Percentiles rank a stretch among this genome's conserved stretches.
Evolutionary conservation across 306 rosid genomes (phyloP).

Genomic region (Rosa chinensis): DNA sequence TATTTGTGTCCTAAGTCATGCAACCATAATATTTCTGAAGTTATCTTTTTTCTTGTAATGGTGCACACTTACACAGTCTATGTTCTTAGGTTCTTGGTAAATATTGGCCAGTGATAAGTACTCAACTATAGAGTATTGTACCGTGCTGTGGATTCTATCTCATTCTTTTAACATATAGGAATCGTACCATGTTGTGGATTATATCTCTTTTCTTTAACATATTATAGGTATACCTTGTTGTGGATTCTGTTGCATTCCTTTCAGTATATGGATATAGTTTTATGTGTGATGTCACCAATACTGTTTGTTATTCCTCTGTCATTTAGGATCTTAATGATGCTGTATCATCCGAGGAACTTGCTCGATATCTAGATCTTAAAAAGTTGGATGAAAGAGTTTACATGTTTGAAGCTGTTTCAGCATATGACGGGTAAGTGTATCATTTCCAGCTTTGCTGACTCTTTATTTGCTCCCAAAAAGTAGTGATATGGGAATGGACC

Average conservation of each 20-base stretch:
- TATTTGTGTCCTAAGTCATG: neutral
- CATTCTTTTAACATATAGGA: neutral
- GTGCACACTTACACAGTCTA: neutral
- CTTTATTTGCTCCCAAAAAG: neutral
- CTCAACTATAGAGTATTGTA: neutral
- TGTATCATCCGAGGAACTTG: conserved; percentile 80
- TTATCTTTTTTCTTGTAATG: neutral
- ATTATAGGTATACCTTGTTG: neutral
- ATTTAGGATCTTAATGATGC: conserved; percentile 78
- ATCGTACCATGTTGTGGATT: neutral
- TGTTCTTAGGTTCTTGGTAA: neutral
- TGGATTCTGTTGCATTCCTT: neutral
- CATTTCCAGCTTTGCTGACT: neutral
- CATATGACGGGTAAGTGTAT: conserved; percentile 76
- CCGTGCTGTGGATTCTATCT: neutral
- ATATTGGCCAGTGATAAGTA: neutral
- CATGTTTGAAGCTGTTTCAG: conserved; percentile 96
- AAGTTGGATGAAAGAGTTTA: conserved; percentile 94
- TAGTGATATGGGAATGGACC: neutral
- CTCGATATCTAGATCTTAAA: conserved; percentile 84
- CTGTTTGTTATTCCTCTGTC: neutral
- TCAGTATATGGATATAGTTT: neutral
- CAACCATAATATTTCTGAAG: neutral
- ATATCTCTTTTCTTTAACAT: neutral
- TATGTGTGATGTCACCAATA: conserved; percentile 15